Conservation (phyloP, 2,329 filamentous ascomycete species). For the Trichophyton verrucosum region DNA sequence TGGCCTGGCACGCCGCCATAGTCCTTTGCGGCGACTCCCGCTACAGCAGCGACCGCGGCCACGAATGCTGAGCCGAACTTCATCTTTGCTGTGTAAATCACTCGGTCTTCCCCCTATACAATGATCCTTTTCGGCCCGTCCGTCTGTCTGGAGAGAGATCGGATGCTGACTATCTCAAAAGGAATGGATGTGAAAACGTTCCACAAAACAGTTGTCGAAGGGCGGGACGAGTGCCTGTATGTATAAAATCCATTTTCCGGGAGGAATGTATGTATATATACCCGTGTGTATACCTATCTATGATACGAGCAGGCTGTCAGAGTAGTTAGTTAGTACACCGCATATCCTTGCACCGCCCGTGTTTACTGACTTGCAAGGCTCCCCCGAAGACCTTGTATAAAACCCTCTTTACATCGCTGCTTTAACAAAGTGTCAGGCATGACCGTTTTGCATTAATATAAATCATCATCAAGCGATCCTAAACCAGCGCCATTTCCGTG, state of each 20-base stretch:
- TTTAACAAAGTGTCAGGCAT: too few species aligned
- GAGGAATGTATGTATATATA: neutral
- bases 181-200: neutral
- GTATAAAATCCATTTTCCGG: neutral
- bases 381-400: too few species aligned
- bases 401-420: too few species aligned
- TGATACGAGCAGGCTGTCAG: too few species aligned
- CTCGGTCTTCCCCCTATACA: neutral
- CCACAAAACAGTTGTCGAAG: neutral
- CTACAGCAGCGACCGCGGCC: slow-evolving; percentile 5
- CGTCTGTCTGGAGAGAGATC: neutral
- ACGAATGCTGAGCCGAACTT: slow-evolving; percentile 8
- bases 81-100: slow-evolving; percentile 3
- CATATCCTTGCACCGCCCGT: too few species aligned
- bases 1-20: slow-evolving; percentile 39
- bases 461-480: too few species aligned
- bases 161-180: slow-evolving; percentile 5
- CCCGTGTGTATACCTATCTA: neutral
- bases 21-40: slow-evolving; percentile 4
- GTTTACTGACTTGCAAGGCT: too few species aligned
- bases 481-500: too few species aligned
- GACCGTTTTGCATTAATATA: too few species aligned
- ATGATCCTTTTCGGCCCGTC: neutral
- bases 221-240: neutral
- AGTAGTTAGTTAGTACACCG: too few species aligned